A percentile compares a stretch with the other conserved stretches of the same genome.
These are phyloP conservation scores for Pseudogymnoascus pannorum DNA, from an alignment of 2,329 filamentous ascomycete species.

Conservation along the genomic window DNA sequence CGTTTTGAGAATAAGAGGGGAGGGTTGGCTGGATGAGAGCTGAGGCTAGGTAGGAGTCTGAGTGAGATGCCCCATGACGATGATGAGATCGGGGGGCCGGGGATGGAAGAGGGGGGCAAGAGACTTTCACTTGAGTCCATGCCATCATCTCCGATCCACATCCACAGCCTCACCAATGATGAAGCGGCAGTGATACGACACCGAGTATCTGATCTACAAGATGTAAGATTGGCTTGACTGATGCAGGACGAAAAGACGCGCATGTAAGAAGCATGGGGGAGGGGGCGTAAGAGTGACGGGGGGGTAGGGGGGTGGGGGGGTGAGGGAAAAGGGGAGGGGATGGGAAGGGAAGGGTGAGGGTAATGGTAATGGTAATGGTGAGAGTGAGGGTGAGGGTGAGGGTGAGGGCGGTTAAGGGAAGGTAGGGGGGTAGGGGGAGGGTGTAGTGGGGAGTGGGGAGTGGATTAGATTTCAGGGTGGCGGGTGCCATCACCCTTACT, in stretches of 20 bases:
- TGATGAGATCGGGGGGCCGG: not conserved
- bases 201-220: not conserved
- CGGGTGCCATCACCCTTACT: not conserved
- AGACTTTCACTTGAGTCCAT: not conserved
- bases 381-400: too few species aligned
- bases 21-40: not conserved
- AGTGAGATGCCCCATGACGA: not conserved
- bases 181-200: not conserved
- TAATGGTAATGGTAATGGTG: too few species aligned
- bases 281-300: too few species aligned
- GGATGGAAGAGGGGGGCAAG: too few species aligned
- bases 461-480: constrained; percentile 1
- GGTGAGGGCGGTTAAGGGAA: too few species aligned
- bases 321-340: too few species aligned
- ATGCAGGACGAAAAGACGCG: not conserved
- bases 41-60: not conserved
- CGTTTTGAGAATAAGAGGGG: constrained; percentile 2
- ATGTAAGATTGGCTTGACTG: not conserved
- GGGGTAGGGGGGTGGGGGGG: too few species aligned
- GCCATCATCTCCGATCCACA: not conserved
- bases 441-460: too few species aligned
- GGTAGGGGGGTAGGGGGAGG: too few species aligned
- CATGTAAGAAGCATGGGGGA: not conserved
- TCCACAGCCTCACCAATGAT: not conserved
- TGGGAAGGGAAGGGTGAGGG: too few species aligned